A percentile compares a stretch with the other conserved stretches of the same genome.
Conservation (phyloP, 2,329 filamentous ascomycete genomes). For the Ophiostoma montium region DNA sequence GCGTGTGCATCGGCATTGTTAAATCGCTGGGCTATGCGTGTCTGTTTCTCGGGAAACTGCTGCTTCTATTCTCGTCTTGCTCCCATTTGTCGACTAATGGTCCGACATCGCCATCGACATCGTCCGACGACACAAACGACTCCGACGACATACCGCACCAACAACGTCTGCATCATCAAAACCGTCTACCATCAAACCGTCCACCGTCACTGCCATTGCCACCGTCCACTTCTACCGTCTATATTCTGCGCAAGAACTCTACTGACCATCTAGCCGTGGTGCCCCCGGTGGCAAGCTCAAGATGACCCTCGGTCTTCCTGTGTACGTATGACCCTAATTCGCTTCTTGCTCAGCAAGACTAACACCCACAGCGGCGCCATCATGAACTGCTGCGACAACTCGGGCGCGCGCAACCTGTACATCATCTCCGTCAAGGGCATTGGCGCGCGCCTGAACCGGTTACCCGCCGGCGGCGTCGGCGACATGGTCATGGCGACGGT, state of each 20-base stretch:
- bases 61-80: no score
- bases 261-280: conserved; percentile 46
- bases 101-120: no score
- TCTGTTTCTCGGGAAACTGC: no score
- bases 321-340: conserved; percentile 27
- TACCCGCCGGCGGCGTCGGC: conserved; percentile 93
- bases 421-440: conserved; percentile 99
- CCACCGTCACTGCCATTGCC: not conserved
- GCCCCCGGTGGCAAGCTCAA: conserved; percentile 99
- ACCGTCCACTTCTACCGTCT: no score
- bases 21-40: no score
- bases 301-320: conserved; percentile 99
- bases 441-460: conserved; percentile 91
- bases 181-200: not conserved
- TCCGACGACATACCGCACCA: no score
- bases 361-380: conserved; percentile 55
- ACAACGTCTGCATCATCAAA: no score
- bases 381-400: conserved; percentile 99
- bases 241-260: not conserved
- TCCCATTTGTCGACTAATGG: no score
- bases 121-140: no score
- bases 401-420: conserved; percentile 95
- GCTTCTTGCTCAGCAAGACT: not conserved
- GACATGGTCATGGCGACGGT: conserved; percentile 99
- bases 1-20: no score